Evolutionary conservation across 176 grass and related monocot genomes (phyloP).

Genomic region (Lolium multiflorum): DNA sequence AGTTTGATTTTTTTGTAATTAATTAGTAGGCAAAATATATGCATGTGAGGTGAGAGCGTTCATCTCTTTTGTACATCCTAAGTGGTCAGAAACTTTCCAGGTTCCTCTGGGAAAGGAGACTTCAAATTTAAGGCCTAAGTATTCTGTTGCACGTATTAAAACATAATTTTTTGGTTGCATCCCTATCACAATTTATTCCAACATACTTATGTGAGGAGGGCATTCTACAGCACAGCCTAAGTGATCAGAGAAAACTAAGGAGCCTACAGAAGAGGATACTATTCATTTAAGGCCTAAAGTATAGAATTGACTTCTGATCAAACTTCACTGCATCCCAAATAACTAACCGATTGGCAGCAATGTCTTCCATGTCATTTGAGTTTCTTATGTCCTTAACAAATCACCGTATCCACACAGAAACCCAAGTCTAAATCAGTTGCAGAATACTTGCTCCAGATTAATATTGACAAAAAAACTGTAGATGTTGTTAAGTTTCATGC

Average conservation of each 20-base stretch:
- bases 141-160: too few species aligned
- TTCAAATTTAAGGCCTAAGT: background rate
- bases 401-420: constrained; percentile 8
- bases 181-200: too few species aligned
- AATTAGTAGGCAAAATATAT: constrained; percentile 1
- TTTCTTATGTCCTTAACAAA: constrained; percentile 3
- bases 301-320: background rate
- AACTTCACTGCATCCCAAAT: background rate
- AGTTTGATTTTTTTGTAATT: background rate
- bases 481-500: background rate
- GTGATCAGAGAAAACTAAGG: background rate
- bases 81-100: background rate
- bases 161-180: too few species aligned
- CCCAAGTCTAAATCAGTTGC: constrained; percentile 22
- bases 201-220: too few species aligned
- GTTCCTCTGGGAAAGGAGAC: background rate
- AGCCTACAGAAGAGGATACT: background rate
- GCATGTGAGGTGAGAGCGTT: background rate
- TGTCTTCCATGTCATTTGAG: background rate
- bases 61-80: background rate
- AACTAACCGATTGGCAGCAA: constrained; percentile 10
- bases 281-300: background rate
- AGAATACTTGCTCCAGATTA: background rate
- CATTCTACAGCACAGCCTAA: background rate
- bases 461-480: background rate